These are phyloP conservation scores for Aspergillus ellipticus DNA, from an alignment of 495 filamentous ascomycete genomes.

Conservation along the genomic window DNA sequence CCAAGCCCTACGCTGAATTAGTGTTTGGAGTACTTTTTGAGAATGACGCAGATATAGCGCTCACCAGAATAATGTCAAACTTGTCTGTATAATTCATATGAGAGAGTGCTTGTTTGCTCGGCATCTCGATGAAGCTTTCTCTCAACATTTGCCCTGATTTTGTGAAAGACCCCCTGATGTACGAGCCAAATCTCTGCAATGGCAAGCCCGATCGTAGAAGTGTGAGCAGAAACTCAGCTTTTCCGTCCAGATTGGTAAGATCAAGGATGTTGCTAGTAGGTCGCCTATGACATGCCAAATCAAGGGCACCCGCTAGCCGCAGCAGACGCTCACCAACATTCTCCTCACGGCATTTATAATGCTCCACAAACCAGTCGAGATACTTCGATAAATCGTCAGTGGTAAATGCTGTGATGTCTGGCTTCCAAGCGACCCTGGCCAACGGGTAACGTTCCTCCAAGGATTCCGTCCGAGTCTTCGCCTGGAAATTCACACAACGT, in stretches of 20 bases:
- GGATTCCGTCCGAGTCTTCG: not conserved
- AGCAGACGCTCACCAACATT: not conserved
- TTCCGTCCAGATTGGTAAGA: not conserved
- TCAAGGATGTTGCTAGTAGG: not conserved
- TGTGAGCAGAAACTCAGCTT: not conserved
- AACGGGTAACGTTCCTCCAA: conserved; percentile 16
- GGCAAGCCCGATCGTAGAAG: not conserved
- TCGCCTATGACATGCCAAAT: not conserved
- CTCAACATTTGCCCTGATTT: not conserved
- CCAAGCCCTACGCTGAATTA: not conserved
- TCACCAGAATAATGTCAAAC: not conserved
- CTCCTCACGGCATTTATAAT: not conserved
- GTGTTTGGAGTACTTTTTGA: not conserved
- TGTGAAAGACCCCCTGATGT: not conserved
- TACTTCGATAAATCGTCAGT: not conserved
- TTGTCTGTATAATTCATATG: not conserved
- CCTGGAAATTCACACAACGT: not conserved
- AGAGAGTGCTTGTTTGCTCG: not conserved
- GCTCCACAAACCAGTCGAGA: not conserved
- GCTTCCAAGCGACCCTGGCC: conserved; percentile 31
- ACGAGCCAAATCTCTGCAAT: not conserved
- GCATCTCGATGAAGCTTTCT: not conserved
- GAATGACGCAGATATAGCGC: too few relatives aligned
- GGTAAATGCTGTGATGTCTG: conserved; percentile 19
- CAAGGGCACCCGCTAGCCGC: conserved; percentile 1